Evolutionary conservation across 2,329 filamentous ascomycete genomes (phyloP), one percentile per base, ranked within the genome.

Genomic region (Cladosporium sp.): DNA sequence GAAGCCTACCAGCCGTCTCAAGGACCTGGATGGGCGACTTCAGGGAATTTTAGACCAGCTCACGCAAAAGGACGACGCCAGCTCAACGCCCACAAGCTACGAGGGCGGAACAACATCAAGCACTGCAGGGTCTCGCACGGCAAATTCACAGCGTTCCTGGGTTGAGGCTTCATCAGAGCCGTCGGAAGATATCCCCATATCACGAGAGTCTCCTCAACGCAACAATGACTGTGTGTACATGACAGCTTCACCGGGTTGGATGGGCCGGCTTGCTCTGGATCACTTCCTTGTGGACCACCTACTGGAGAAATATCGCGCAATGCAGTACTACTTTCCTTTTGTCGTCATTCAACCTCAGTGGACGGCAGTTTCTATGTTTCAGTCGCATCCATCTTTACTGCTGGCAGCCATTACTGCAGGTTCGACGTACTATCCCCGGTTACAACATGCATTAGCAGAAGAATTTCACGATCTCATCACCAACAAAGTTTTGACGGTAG

Each of bases 241-340:
- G 5, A 9, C 22, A 27, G 22, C 22, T 27, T 27, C 9, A 27
- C 22, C 22, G 9, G 22, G n/a, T 12, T 36, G 34, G 30, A 19
- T 29, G 22, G 32, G 22, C 19, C 29, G 30, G n/a, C 32, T 47
- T 17, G 43, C 27, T 6, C 32, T 47, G 13, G 43, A 47, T 24
- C 20, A 20, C 13, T 22, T 17, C 9, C 19, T 47, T 7, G 22
- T 38, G 12, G 20, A 39, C 17, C 24, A 48, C 29, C 30, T 50
- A 11, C 19, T 41, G 12, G 18, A 22, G 15, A 38, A 29, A 18
- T 50, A 20, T 19, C 38, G 47, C 7, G 13, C 47, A 11, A 42
- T 34, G 24, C 47, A 50, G 19, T 29, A 42, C 22, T 30, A 37
- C 20, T 50, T 50, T 20, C 47, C 47, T 13, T 50, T 43, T 24